A percentile compares a stretch with the other conserved stretches of the same genome.
phyloP scores from a whole-genome alignment of 2,329 filamentous ascomycete genomes.

The Phialophora macrospora region DNA sequence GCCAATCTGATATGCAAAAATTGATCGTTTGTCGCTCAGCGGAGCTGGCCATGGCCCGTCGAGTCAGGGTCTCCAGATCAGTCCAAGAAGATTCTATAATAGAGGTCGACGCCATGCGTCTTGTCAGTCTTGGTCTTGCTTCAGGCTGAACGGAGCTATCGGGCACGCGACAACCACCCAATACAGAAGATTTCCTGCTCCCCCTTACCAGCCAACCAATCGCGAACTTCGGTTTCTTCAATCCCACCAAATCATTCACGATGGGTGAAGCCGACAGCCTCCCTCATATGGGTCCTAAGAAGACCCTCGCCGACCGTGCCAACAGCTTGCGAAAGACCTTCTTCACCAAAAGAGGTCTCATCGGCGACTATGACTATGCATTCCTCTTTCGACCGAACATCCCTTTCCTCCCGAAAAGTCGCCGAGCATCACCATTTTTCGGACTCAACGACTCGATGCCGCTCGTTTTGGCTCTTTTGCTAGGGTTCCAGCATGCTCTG shows the following conservation, averaged over 20 bases:
- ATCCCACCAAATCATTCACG: constrained; percentile 4
- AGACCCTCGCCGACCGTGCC: constrained; percentile 45
- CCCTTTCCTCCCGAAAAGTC: constrained; percentile 74
- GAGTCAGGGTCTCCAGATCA: not conserved
- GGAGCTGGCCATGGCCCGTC: constrained; percentile 28
- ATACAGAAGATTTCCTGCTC: not conserved
- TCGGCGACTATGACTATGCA: constrained; percentile 87
- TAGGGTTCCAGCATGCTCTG: constrained; percentile 72
- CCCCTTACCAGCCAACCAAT: not conserved
- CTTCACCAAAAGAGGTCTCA: constrained; percentile 66
- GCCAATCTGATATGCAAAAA: constrained; percentile 20
- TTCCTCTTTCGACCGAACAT: constrained; percentile 83
- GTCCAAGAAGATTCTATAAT: constrained; percentile 11
- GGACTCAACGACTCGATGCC: constrained; percentile 72
- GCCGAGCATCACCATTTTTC: constrained; percentile 69
- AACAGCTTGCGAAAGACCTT: constrained; percentile 44
- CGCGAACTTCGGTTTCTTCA: not conserved
- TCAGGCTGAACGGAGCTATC: constrained; percentile 1
- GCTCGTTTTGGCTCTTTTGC: constrained; percentile 66
- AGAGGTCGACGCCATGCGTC: not conserved
- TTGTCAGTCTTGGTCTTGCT: constrained; percentile 1
- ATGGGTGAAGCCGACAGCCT: constrained; percentile 48
- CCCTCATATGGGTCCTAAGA: constrained; percentile 47
- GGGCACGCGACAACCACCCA: not conserved
- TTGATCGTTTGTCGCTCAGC: constrained; percentile 3